phyloP scores from a whole-genome alignment of 306 rosid genomes.

The Lathyrus oleraceus region DNA sequence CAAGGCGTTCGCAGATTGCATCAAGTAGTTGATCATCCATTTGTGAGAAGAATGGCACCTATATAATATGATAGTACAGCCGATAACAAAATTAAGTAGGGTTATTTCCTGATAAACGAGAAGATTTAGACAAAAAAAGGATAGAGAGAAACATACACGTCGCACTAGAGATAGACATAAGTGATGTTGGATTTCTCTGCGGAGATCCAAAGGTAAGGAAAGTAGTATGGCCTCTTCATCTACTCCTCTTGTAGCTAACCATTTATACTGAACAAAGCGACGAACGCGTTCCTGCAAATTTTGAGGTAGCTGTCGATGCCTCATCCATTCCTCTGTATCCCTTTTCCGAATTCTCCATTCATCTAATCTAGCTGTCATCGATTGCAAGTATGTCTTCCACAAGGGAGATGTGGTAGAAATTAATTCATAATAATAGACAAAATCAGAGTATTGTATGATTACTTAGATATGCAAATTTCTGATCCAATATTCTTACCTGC shows the following conservation, averaged over 20 bases:
- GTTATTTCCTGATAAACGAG: not conserved
- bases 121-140: not conserved
- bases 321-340: conserved; percentile 97
- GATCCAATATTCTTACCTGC: conserved; percentile 56
- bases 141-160: conserved; percentile 55
- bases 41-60: conserved; percentile 95
- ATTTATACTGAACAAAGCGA: conserved; percentile 73
- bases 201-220: conserved; percentile 73
- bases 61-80: not conserved
- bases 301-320: conserved; percentile 81
- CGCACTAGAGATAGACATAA: conserved; percentile 81
- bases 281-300: conserved; percentile 78
- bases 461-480: not conserved
- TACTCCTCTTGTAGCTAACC: conserved; percentile 92
- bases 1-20: conserved; percentile 88
- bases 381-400: conserved; percentile 71
- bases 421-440: not conserved
- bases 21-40: conserved; percentile 96
- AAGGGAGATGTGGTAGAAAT: conserved; percentile 1
- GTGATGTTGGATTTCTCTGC: conserved; percentile 86
- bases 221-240: conserved; percentile 76
- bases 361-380: conserved; percentile 75
- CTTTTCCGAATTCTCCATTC: conserved; percentile 83
- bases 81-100: not conserved
- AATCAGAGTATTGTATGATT: not conserved